Evolutionary conservation across 805 yeast genomes (phyloP).

Genomic region (Priceomyces carsonii): DNA sequence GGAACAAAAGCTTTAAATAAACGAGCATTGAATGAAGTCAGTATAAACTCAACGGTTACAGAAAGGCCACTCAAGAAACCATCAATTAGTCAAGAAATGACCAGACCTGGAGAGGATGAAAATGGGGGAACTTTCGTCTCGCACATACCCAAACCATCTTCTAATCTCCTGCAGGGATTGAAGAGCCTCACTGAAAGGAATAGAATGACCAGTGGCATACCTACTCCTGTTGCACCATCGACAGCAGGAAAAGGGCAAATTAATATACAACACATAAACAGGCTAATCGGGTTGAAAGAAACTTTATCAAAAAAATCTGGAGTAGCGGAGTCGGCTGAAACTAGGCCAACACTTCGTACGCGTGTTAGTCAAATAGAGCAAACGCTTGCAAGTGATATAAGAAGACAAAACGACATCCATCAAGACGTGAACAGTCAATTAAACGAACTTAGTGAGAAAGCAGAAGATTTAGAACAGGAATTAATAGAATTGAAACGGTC

Average conservation of each 20-base stretch:
- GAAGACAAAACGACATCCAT: slow-evolving; percentile 7
- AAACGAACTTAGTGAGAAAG: slow-evolving; percentile 13
- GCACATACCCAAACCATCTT: slow-evolving; percentile 9
- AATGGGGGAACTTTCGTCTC: slow-evolving; percentile 4
- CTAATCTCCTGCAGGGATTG: neutral
- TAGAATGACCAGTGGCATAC: slow-evolving; percentile 6
- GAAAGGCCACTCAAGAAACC: slow-evolving; percentile 11
- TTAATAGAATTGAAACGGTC: slow-evolving; percentile 16
- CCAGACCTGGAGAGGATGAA: slow-evolving; percentile 5
- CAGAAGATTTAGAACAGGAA: slow-evolving; percentile 21
- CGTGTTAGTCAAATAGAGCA: slow-evolving; percentile 9
- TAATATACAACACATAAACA: slow-evolving; percentile 16
- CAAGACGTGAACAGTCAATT: slow-evolving; percentile 12
- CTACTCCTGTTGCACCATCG: slow-evolving; percentile 6
- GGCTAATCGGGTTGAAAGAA: slow-evolving; percentile 14
- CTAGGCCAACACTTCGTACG: slow-evolving; percentile 6
- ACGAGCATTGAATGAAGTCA: slow-evolving; percentile 19
- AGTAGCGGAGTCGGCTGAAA: neutral
- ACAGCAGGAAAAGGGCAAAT: slow-evolving; percentile 3
- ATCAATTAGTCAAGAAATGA: slow-evolving; percentile 22
- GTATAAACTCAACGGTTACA: slow-evolving; percentile 7
- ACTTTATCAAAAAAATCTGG: slow-evolving; percentile 5
- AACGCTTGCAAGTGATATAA: slow-evolving; percentile 8
- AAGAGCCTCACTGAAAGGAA: slow-evolving; percentile 5
- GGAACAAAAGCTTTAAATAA: too few relatives aligned